phyloP scores from a whole-genome alignment of 2,329 filamentous ascomycete genomes.

The Xylariaceae sp. region DNA sequence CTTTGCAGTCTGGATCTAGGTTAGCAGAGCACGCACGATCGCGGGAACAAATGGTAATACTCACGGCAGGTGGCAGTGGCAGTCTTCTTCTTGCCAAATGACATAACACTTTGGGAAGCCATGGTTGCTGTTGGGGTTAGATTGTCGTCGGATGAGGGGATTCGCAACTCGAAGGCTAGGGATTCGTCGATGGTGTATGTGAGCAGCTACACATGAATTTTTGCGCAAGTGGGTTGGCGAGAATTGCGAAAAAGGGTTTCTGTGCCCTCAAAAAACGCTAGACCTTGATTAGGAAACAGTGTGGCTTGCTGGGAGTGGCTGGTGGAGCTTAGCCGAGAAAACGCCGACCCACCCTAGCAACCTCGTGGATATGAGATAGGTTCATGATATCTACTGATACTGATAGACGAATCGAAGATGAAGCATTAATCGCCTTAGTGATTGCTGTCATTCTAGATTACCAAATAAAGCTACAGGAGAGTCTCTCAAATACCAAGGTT shows the following conservation, averaged over 20 bases:
- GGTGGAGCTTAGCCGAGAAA: not conserved
- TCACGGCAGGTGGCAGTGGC: slow-evolving; percentile 58
- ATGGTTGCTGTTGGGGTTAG: slow-evolving; percentile 51
- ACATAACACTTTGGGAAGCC: slow-evolving; percentile 84
- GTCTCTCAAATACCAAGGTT: no score
- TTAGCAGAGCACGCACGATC: no score
- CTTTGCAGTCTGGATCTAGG: no score
- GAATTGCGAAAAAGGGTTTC: slow-evolving; percentile 17
- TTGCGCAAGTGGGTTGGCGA: slow-evolving; percentile 5
- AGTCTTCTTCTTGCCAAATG: slow-evolving; percentile 99
- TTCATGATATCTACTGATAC: no score
- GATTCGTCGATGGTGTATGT: slow-evolving; percentile 8
- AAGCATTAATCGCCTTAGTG: no score
- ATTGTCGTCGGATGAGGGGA: slow-evolving; percentile 17
- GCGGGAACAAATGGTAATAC: no score
- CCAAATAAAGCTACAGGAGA: no score
- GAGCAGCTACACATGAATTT: slow-evolving; percentile 15
- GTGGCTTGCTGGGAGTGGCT: slow-evolving; percentile 6
- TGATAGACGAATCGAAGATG: no score
- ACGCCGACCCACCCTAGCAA: no score
- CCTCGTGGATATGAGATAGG: no score
- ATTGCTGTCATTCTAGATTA: no score
- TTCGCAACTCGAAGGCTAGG: slow-evolving; percentile 20
- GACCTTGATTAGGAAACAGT: slow-evolving; percentile 5
- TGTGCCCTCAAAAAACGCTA: slow-evolving; percentile 25